Evolutionary conservation across 345 rosid species (phyloP), one percentile per base, ranked within the genome.

Genomic region (Raphanus sativus): DNA sequence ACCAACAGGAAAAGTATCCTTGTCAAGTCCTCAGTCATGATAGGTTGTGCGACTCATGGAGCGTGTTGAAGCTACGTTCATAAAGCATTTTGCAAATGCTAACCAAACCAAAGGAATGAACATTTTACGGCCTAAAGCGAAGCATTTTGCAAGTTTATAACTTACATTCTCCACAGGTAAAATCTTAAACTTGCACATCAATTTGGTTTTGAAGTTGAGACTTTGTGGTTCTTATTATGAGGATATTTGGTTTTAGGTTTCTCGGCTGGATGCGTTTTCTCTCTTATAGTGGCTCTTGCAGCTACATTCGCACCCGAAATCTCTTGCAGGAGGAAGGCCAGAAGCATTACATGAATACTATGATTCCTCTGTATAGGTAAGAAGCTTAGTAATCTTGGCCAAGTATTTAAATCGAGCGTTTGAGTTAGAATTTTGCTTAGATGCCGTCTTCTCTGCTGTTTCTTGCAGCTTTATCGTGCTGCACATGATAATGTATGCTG

Each of bases 281-380:
- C 91, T 42, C 88, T 89, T 4, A 11, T 85, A 7, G 38, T 86
- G 38, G 90, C 91, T 10, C 78, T 90, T 50, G 60, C 17, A 2
- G 71, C 75, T 6, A 74, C 48, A 63, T 89, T 0, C 87, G 83
- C 1, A 81, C 86, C 5, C 81, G 85, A 3, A 64, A 83, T 8
- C 56, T 86, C 77, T 52, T 87, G 79, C 15, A 70, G 2, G 16
- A 58, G 12, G 7, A 28, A 30, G 90, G 82, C 25, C 75, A 80
- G 25, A 32, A 10, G 8, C 48, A 13, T 1, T 87, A 87, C 78
- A 88, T 89, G 93, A 81, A 40, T 40, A 89, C 82, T 56, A 72
- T 89, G 87, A 86, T 90, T 62, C 91, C 96, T 16, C 86, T 86
- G 24, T 87, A 89, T 74, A 87, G 90, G 90, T 87, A 81, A 79